phyloP scores from a whole-genome alignment of 169 alveolate species.

The Eimeria tenella region DNA sequence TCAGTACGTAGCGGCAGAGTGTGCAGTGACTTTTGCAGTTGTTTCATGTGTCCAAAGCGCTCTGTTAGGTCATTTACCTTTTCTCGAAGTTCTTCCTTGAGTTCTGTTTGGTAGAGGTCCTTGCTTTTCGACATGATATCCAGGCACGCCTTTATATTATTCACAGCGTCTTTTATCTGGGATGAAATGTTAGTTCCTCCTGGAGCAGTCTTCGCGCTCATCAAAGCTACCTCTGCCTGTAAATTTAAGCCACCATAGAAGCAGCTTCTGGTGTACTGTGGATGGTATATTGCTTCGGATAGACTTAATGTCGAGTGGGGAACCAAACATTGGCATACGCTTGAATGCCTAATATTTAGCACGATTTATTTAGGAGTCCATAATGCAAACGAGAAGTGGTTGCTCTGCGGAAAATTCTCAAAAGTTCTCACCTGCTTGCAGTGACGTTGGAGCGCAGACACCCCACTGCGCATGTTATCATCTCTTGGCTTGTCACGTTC shows the following conservation, averaged over 20 bases:
- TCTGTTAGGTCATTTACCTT: neutral
- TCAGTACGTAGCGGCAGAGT: too few relatives aligned
- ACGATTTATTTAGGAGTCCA: neutral
- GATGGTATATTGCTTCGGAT: too few relatives aligned
- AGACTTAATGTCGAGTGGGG: too few relatives aligned
- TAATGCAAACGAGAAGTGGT: neutral
- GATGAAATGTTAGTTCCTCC: neutral
- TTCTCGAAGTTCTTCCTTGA: neutral
- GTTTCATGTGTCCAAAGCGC: too few relatives aligned
- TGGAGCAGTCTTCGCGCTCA: constrained; percentile 22
- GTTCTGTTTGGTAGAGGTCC: constrained; percentile 12
- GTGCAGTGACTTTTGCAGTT: too few relatives aligned
- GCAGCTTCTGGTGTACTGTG: neutral
- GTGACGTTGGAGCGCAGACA: neutral
- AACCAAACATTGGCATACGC: too few relatives aligned
- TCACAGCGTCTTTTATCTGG: neutral
- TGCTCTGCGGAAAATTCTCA: neutral
- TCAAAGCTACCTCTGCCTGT: constrained; percentile 18
- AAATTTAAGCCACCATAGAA: neutral
- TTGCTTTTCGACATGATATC: constrained; percentile 7
- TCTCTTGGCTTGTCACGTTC: constrained; percentile 5
- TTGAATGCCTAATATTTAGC: too few relatives aligned
- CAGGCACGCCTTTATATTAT: neutral
- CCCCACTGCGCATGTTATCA: neutral
- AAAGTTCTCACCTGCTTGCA: neutral